These are phyloP conservation scores for Gliomastix tumulicola DNA, from an alignment of 2,329 filamentous ascomycete genomes.

Conservation along the genomic window DNA sequence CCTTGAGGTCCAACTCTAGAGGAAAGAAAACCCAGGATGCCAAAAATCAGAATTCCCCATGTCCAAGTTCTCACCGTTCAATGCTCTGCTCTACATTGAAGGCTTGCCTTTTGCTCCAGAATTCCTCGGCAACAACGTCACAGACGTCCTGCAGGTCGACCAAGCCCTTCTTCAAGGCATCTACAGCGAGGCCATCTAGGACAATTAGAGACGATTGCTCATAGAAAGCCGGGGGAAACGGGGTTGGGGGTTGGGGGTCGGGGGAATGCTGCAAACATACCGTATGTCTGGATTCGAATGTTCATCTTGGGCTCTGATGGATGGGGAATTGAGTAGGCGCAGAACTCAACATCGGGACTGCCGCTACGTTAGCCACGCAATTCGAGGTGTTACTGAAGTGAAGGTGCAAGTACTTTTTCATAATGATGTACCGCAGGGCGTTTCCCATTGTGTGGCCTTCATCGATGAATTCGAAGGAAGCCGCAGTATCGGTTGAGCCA, in stretches of 20 bases:
- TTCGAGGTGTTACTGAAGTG: no score
- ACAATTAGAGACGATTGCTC: neutral
- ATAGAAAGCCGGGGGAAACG: neutral
- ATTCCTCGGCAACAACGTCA: slow-evolving; percentile 90
- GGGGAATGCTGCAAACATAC: slow-evolving; percentile 44
- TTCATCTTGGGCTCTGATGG: slow-evolving; percentile 97
- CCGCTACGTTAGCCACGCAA: no score
- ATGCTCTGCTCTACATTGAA: slow-evolving; percentile 25
- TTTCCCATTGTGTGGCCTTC: slow-evolving; percentile 97
- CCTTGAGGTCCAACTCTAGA: slow-evolving; percentile 3
- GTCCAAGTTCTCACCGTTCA: slow-evolving; percentile 13
- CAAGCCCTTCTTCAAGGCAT: slow-evolving; percentile 85
- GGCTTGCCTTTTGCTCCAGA: slow-evolving; percentile 49
- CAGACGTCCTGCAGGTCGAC: slow-evolving; percentile 85
- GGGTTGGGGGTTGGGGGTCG: no score
- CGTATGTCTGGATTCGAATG: slow-evolving; percentile 92
- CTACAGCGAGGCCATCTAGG: slow-evolving; percentile 72
- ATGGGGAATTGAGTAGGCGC: slow-evolving; percentile 95
- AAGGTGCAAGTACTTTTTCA: slow-evolving; percentile 99
- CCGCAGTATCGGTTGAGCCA: slow-evolving; percentile 78
- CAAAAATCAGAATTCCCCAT: no score
- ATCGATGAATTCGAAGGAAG: slow-evolving; percentile 88
- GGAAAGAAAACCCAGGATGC: no score
- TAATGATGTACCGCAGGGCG: slow-evolving; percentile 87
- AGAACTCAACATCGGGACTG: slow-evolving; percentile 95